Conservation (phyloP, 2,329 filamentous ascomycete species). For the Monilinia aucupariae region DNA sequence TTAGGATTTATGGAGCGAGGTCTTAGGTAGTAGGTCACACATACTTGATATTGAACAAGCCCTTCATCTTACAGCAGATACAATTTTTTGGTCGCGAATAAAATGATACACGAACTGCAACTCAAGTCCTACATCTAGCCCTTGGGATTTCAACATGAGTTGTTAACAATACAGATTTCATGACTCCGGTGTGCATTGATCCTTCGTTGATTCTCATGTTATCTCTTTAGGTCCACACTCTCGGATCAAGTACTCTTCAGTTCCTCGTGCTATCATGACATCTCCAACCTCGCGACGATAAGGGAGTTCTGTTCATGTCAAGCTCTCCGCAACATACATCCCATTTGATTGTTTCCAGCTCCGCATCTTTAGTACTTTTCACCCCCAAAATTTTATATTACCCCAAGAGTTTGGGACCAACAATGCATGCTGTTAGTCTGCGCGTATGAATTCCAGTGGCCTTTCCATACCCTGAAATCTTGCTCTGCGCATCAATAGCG, state of each 20-base stretch:
- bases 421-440: background rate
- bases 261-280: background rate
- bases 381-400: too few species aligned
- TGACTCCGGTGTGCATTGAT: background rate
- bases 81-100: background rate
- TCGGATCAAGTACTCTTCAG: background rate
- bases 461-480: too few species aligned
- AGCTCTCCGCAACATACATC: background rate
- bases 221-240: background rate
- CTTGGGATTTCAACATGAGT: background rate
- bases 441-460: too few species aligned
- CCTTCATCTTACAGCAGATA: constrained; percentile 11
- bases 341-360: background rate
- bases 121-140: too few species aligned
- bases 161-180: background rate
- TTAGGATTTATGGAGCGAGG: background rate
- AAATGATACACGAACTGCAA: background rate
- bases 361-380: too few species aligned
- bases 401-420: background rate
- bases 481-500: background rate
- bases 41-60: background rate
- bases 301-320: background rate
- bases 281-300: background rate
- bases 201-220: background rate
- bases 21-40: constrained; percentile 16